phyloP scores from a whole-genome alignment of 2,329 filamentous ascomycete genomes.

The Fusarium sp. region DNA sequence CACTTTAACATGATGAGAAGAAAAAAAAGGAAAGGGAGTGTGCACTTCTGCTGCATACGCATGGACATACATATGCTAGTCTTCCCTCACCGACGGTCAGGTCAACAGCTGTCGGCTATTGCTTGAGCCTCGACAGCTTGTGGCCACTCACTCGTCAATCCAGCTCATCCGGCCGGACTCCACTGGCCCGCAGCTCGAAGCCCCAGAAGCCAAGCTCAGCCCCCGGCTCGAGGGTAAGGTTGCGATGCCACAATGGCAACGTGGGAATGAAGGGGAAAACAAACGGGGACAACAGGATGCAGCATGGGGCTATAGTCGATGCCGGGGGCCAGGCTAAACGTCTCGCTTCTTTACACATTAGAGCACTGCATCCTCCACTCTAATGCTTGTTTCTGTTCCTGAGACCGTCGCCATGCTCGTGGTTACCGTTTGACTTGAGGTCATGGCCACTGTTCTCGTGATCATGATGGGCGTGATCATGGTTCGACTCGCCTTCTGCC shows the following conservation, averaged over 20 bases:
- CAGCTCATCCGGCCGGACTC: conserved; percentile 35
- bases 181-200: conserved; percentile 23
- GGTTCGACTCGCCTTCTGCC: conserved; percentile 48
- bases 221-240: conserved; percentile 23
- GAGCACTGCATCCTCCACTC: conserved; percentile 16
- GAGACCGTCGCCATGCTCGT: conserved; percentile 42
- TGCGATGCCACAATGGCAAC: conserved; percentile 6
- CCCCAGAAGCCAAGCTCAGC: conserved; percentile 25
- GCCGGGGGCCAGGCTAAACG: conserved; percentile 9
- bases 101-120: conserved; percentile 17
- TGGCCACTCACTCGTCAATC: conserved; percentile 20
- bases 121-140: conserved; percentile 2
- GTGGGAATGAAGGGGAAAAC: conserved; percentile 1
- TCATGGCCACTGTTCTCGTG: conserved; percentile 50
- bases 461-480: conserved; percentile 58
- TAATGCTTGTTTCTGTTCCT: conserved; percentile 53
- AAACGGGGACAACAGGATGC: conserved; percentile 6
- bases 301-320: conserved; percentile 15
- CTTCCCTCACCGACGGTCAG: conserved; percentile 21
- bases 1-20: neutral
- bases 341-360: conserved; percentile 16
- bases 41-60: conserved; percentile 12
- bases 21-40: neutral
- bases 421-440: conserved; percentile 33
- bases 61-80: conserved; percentile 4